Percentiles rank a stretch among this genome's conserved stretches.
These are phyloP conservation scores for Lasiodiplodia citricola DNA, from an alignment of 2,329 filamentous ascomycete species.

Conservation along the genomic window DNA sequence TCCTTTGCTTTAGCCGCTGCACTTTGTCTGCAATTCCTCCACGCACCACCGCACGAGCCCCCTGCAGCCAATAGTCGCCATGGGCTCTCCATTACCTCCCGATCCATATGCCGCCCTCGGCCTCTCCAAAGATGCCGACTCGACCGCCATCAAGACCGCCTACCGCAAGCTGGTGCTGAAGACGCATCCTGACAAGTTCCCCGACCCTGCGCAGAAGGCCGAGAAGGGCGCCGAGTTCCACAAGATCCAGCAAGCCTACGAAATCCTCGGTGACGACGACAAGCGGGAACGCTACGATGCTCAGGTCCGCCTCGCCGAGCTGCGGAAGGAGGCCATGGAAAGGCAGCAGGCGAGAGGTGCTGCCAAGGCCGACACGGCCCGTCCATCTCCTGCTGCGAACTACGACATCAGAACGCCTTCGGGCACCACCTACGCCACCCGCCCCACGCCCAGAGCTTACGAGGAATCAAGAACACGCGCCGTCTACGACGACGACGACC, in stretches of 20 bases:
- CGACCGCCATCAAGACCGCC: constrained; percentile 74
- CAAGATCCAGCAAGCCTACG: constrained; percentile 89
- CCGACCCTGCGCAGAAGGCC: constrained; percentile 75
- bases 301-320: constrained; percentile 68
- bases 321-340: constrained; percentile 62
- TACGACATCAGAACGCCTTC: constrained; percentile 31
- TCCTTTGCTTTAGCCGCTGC: constrained; percentile 25
- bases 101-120: constrained; percentile 84
- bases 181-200: constrained; percentile 90
- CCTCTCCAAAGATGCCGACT: constrained; percentile 72
- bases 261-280: constrained; percentile 79
- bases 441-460: constrained; percentile 26
- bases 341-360: constrained; percentile 45
- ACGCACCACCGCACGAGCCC: constrained; percentile 26
- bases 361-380: constrained; percentile 37
- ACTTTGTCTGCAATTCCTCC: constrained; percentile 24
- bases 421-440: constrained; percentile 29
- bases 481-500: constrained; percentile 24
- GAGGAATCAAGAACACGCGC: constrained; percentile 37
- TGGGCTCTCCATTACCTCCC: constrained; percentile 56
- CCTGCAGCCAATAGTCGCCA: constrained; percentile 30
- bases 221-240: constrained; percentile 88
- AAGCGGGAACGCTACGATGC: constrained; percentile 80
- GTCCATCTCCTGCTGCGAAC: constrained; percentile 36
- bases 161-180: constrained; percentile 87